Percentiles rank a stretch among this genome's conserved stretches.
phyloP scores from a whole-genome alignment of 2,329 filamentous ascomycete species.

The Sclerotinia glacialis region DNA sequence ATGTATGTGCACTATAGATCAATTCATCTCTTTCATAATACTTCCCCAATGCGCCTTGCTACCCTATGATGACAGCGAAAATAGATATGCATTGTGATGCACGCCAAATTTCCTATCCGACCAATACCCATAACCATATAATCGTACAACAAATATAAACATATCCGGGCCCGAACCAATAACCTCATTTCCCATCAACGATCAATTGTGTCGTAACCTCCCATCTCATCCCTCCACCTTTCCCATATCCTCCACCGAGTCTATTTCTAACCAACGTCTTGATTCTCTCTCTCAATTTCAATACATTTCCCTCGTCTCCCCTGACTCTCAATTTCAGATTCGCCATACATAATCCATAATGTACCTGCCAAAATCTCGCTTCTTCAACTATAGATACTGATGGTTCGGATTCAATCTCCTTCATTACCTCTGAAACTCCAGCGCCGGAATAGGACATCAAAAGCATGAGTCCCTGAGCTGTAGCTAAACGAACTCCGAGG shows the following conservation, averaged over 20 bases:
- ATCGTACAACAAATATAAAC: not conserved
- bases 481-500: conserved; percentile 78
- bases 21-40: not conserved
- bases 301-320: conserved; percentile 64
- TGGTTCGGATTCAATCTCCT: conserved; percentile 79
- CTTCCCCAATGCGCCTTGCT: not conserved
- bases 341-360: conserved; percentile 95
- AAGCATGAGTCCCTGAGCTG: conserved; percentile 87
- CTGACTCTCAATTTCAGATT: conserved; percentile 77
- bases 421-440: conserved; percentile 60
- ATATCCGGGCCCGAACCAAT: not conserved
- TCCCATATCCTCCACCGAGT: conserved; percentile 83
- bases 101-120: no score
- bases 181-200: conserved; percentile 30
- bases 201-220: conserved; percentile 83
- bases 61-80: not conserved
- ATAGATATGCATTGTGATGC: not conserved
- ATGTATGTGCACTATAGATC: not conserved
- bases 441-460: conserved; percentile 75
- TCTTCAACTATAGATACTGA: conserved; percentile 77
- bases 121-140: not conserved
- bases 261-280: conserved; percentile 78
- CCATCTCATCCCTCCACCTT: conserved; percentile 77
- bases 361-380: conserved; percentile 96
- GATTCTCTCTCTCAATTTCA: conserved; percentile 72